These are phyloP conservation scores for Bruguiera sexangula DNA, from an alignment of 345 rosid species.

Conservation along the genomic window DNA sequence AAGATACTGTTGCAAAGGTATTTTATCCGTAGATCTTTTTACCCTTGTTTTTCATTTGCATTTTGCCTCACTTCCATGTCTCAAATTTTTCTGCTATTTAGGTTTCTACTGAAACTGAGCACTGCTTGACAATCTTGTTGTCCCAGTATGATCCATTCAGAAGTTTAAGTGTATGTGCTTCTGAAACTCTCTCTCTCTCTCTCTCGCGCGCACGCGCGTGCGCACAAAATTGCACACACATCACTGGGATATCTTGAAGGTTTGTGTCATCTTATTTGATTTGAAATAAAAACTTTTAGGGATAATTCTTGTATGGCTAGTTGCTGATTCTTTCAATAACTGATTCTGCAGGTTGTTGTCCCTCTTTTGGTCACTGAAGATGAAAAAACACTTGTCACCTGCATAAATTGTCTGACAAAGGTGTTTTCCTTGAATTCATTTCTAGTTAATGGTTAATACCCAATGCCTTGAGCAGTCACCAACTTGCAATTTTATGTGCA, in stretches of 20 bases:
- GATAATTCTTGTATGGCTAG: neutral
- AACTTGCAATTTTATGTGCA: neutral
- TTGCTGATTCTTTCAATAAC: neutral
- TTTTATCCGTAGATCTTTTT: constrained; percentile 1
- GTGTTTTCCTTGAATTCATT: constrained; percentile 30
- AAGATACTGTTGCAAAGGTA: constrained; percentile 76
- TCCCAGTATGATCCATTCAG: constrained; percentile 91
- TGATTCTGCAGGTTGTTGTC: constrained; percentile 64
- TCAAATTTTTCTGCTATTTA: constrained; percentile 26
- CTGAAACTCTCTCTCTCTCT: neutral
- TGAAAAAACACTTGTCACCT: constrained; percentile 85
- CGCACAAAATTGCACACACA: neutral
- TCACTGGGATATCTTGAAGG: neutral
- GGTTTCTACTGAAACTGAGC: constrained; percentile 92
- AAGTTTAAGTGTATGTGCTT: constrained; percentile 78
- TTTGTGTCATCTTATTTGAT: constrained; percentile 12
- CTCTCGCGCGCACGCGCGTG: neutral
- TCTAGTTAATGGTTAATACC: neutral
- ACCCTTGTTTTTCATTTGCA: constrained; percentile 6
- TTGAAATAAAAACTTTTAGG: neutral
- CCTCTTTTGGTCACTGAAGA: constrained; percentile 90
- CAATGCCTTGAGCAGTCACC: neutral
- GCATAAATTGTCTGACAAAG: constrained; percentile 95
- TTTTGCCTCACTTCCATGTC: constrained; percentile 9
- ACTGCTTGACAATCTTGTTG: constrained; percentile 69